Evolutionary conservation across 129 eudicot species (phyloP).

Genomic region (Glebionis coronaria): DNA sequence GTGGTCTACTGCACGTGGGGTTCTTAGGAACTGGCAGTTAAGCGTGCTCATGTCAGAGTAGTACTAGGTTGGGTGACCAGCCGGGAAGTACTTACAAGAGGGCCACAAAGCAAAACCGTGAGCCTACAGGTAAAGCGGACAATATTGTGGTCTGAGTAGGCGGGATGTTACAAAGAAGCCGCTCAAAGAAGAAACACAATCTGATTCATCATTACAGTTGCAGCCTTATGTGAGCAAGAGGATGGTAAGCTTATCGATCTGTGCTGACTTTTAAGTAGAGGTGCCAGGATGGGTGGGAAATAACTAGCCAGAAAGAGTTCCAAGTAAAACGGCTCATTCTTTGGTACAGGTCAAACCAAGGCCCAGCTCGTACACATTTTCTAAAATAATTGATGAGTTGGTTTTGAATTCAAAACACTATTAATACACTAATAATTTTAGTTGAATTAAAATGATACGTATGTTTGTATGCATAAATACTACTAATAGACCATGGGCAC

Average conservation of each 20-base stretch:
- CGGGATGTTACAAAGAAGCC: no score
- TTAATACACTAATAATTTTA: background rate
- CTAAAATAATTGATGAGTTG: background rate
- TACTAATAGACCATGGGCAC: background rate
- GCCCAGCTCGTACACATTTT: background rate
- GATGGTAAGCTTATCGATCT: constrained; percentile 45
- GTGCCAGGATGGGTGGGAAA: background rate
- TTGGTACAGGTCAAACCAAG: background rate
- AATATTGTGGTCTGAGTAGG: no score
- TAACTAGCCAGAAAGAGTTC: background rate
- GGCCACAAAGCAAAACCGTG: no score
- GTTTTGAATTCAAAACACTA: background rate
- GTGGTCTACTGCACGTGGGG: no score
- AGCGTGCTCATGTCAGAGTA: no score
- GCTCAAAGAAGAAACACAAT: constrained; percentile 34
- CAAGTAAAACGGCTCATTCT: background rate
- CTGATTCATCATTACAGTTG: constrained; percentile 42
- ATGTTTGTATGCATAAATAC: background rate
- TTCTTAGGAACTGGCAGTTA: no score
- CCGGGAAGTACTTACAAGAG: no score
- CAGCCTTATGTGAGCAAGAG: constrained; percentile 95
- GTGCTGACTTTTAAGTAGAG: background rate
- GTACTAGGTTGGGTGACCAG: no score
- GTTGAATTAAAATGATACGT: background rate
- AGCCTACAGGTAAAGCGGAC: no score